phyloP scores from a whole-genome alignment of 75 land plant species.

The Cunninghamia lanceolata region DNA sequence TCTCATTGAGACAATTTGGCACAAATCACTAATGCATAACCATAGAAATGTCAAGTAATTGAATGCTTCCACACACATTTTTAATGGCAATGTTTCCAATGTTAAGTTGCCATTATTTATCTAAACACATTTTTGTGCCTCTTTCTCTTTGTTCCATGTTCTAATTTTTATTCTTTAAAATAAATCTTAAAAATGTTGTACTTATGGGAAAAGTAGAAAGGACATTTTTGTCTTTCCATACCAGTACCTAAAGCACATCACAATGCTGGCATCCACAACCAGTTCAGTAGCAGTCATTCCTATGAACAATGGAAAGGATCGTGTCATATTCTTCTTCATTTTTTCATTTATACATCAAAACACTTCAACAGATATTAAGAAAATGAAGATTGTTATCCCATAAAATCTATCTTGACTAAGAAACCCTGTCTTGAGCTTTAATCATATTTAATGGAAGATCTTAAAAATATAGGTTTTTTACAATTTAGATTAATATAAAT shows the following conservation, averaged over 20 bases:
- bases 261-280: background rate
- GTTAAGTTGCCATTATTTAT: background rate
- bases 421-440: background rate
- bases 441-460: too few species aligned
- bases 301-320: too few species aligned
- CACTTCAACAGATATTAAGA: background rate
- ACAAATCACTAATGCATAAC: background rate
- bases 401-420: background rate
- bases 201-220: background rate
- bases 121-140: background rate
- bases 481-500: background rate
- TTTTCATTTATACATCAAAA: background rate
- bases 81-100: background rate
- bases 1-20: background rate
- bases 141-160: background rate
- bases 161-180: background rate
- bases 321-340: background rate
- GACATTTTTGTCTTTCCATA: background rate
- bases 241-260: background rate
- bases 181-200: background rate
- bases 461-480: background rate
- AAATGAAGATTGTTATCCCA: background rate
- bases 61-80: too few species aligned
- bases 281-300: background rate
- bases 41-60: too few species aligned